These are phyloP conservation scores for Cryptosporidium parvum DNA, from an alignment of 169 alveolate species.

Conservation along the genomic window DNA sequence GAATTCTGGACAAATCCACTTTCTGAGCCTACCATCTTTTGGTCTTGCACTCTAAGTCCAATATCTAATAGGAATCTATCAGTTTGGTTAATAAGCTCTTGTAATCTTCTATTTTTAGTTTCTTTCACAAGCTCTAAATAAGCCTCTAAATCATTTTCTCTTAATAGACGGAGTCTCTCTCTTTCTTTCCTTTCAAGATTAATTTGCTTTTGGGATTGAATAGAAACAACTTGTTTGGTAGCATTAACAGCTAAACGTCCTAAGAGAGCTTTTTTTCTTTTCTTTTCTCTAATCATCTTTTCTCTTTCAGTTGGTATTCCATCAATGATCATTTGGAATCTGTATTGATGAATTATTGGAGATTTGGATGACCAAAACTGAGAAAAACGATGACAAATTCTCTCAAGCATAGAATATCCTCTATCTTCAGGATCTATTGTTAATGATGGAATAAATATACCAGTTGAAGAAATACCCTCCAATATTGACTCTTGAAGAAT, in stretches of 20 bases:
- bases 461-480: background rate
- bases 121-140: constrained; percentile 86
- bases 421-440: background rate
- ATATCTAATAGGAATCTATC: constrained; percentile 88
- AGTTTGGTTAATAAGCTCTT: constrained; percentile 90
- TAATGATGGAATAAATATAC: background rate
- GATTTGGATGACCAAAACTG: constrained; percentile 45
- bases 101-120: constrained; percentile 89
- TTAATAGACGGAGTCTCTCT: constrained; percentile 78
- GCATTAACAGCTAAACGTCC: constrained; percentile 54
- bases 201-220: constrained; percentile 49
- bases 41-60: constrained; percentile 89
- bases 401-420: background rate
- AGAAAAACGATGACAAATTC: background rate
- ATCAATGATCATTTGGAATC: constrained; percentile 52
- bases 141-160: constrained; percentile 87
- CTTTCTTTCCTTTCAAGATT: constrained; percentile 55
- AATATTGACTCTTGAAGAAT: background rate
- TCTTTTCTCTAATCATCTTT: constrained; percentile 16
- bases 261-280: constrained; percentile 1
- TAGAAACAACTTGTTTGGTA: constrained; percentile 44
- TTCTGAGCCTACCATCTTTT: constrained; percentile 78
- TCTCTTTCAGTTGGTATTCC: constrained; percentile 34
- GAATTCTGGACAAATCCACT: background rate
- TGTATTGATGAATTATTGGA: constrained; percentile 50